Evolutionary conservation across 495 filamentous ascomycete genomes (phyloP).

Genomic region (Lentithecium fluviatile): DNA sequence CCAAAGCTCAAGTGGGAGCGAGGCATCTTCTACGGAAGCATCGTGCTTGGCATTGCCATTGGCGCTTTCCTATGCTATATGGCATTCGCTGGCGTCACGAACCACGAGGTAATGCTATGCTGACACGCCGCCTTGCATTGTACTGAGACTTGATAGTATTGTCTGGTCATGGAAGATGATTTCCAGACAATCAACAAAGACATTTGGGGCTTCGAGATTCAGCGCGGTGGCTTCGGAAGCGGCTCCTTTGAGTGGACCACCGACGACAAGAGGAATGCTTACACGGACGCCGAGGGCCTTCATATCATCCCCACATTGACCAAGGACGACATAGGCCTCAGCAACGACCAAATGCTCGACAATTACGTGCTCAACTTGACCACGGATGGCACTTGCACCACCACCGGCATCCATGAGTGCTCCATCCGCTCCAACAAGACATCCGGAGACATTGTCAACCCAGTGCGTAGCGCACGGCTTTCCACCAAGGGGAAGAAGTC

Average conservation of each 20-base stretch:
- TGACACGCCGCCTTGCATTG: background rate
- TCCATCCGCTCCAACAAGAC: slow-evolving; percentile 42
- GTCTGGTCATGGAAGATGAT: slow-evolving; percentile 46
- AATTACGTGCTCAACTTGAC: slow-evolving; percentile 45
- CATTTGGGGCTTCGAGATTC: slow-evolving; percentile 45
- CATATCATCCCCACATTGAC: slow-evolving; percentile 52
- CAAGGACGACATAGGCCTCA: slow-evolving; percentile 43
- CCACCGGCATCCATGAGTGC: slow-evolving; percentile 34
- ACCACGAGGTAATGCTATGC: slow-evolving; percentile 16
- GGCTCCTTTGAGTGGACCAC: slow-evolving; percentile 52
- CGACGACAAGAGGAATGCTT: slow-evolving; percentile 46
- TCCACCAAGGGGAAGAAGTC: slow-evolving; percentile 45
- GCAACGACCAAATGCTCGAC: slow-evolving; percentile 37
- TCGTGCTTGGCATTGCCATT: slow-evolving; percentile 22
- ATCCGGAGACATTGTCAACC: slow-evolving; percentile 43
- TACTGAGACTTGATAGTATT: slow-evolving; percentile 33
- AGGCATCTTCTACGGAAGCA: slow-evolving; percentile 31
- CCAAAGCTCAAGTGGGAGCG: slow-evolving; percentile 32
- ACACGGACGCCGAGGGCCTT: slow-evolving; percentile 44
- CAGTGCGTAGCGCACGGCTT: slow-evolving; percentile 46
- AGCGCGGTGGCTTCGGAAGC: slow-evolving; percentile 46
- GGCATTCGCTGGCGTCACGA: slow-evolving; percentile 28
- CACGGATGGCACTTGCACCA: slow-evolving; percentile 42
- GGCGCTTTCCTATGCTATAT: slow-evolving; percentile 32
- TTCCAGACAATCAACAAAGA: slow-evolving; percentile 43